Evolutionary conservation across 75 land plant species (phyloP).

Genomic region (Chamaecyparis obtusa): DNA sequence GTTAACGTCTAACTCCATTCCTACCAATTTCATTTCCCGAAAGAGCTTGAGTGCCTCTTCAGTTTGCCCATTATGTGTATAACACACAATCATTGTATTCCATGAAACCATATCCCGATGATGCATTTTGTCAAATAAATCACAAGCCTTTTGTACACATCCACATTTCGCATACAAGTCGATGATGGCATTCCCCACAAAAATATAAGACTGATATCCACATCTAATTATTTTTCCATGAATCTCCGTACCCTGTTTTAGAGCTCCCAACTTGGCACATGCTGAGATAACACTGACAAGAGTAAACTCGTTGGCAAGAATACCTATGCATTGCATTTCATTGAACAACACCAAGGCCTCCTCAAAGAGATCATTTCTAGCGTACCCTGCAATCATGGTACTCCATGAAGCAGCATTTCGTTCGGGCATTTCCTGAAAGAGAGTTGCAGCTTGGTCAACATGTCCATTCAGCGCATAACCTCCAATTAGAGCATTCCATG

Average conservation of each 20-base stretch:
- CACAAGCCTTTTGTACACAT: slow-evolving; percentile 26
- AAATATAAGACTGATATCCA: slow-evolving; percentile 36
- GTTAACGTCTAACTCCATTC: slow-evolving; percentile 37
- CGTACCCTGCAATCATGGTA: slow-evolving; percentile 50
- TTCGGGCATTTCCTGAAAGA: slow-evolving; percentile 31
- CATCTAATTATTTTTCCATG: slow-evolving; percentile 39
- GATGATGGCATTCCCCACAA: slow-evolving; percentile 38
- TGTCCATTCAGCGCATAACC: neutral
- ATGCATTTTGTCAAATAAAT: slow-evolving; percentile 34
- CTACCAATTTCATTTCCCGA: slow-evolving; percentile 26
- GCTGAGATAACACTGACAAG: slow-evolving; percentile 49
- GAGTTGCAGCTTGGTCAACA: slow-evolving; percentile 28
- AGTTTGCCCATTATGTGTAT: slow-evolving; percentile 37
- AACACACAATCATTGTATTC: slow-evolving; percentile 63
- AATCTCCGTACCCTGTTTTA: slow-evolving; percentile 31
- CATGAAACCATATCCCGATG: slow-evolving; percentile 61
- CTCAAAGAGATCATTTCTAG: slow-evolving; percentile 28
- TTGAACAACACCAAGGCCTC: slow-evolving; percentile 48
- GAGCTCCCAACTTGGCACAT: slow-evolving; percentile 34
- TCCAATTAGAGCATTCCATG: slow-evolving; percentile 20
- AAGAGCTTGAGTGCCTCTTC: slow-evolving; percentile 51
- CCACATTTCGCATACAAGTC: slow-evolving; percentile 56
- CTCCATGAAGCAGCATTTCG: slow-evolving; percentile 61
- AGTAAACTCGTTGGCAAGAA: slow-evolving; percentile 40
- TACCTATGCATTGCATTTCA: slow-evolving; percentile 31